Base-by-base conservation (phyloP, 225 moss, liverwort and hornwort genomes). In the Ulota crispa region DNA sequence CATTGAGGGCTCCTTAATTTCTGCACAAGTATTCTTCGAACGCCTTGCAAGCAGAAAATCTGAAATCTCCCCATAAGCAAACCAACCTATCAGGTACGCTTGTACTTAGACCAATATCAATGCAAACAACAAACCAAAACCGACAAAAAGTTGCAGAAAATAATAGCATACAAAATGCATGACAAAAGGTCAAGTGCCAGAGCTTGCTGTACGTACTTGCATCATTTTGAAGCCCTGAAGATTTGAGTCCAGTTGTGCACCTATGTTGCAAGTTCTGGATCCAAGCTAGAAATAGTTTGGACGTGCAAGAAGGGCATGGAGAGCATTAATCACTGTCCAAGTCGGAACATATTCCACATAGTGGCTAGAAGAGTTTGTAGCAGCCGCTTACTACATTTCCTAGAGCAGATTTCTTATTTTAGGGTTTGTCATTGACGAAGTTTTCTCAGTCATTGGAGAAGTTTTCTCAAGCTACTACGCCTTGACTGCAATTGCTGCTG, bases 191-290 rank as follows among this genome's bases (percentile, higher is more conserved):
- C 19, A 69, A 54, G 75, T 2, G 72, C 6, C 21, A 41, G 30
- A 54, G 73, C 57, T 62, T 16, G 11, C 30, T 50, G 61, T 32
- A 21, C 41, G 32, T 75, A 88, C 85, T 68, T 85, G 85, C 82
- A 88, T 85, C 80, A 73, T 88, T 76, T 77, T 73, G 62, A 76
- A 81, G 78, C 55, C 36, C 23, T n/a, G 9, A 45, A 56, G 37
- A 42, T 43, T 62, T 21, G 28, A 24, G 24, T 55, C 9, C 47
- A 64, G 5, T 56, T 8, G 64, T 45, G 78, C 66, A 45, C 67
- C 41, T 71, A 5, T 23, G 6, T 8, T 64, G 77, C 43, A 57
- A 73, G 42, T 72, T 79, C 24, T 43, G 54, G 39, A 67, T 75
- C 42, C 70, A 37, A n/a, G 26, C 79, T 26, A 52, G 20, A 31